phyloP scores from a whole-genome alignment of 345 rosid genomes.

The Noccaea caerulescens region DNA sequence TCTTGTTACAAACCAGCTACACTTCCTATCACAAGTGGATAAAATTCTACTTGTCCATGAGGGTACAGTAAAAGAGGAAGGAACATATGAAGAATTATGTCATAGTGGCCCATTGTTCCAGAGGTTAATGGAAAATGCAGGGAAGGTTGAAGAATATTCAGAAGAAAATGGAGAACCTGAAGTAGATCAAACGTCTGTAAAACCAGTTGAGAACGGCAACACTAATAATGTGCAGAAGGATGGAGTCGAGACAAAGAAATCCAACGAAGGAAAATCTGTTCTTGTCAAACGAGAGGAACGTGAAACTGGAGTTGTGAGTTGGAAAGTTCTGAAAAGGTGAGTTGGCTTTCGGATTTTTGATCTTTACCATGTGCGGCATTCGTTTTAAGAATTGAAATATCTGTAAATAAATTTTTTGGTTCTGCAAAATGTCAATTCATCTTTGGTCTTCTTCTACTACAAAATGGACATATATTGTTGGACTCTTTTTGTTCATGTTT shows the following conservation, averaged over 20 bases:
- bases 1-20: constrained; percentile 99
- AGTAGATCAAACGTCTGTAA: constrained; percentile 51
- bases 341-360: constrained; percentile 4
- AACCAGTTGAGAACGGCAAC: constrained; percentile 62
- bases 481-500: constrained; percentile 4
- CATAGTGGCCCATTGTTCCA: constrained; percentile 72
- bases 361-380: background rate
- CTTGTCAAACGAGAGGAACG: constrained; percentile 97
- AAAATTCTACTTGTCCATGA: constrained; percentile 90
- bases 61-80: constrained; percentile 90
- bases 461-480: constrained; percentile 2
- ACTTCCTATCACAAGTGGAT: constrained; percentile 97
- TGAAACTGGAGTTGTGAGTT: constrained; percentile 92
- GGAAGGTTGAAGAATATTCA: constrained; percentile 91
- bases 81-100: constrained; percentile 89
- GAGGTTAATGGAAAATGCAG: constrained; percentile 98
- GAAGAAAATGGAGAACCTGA: constrained; percentile 72
- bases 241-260: constrained; percentile 47
- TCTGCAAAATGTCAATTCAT: background rate
- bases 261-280: constrained; percentile 76
- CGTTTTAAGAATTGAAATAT: too few relatives aligned
- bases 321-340: constrained; percentile 78
- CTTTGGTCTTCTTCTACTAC: constrained; percentile 10
- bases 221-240: constrained; percentile 50
- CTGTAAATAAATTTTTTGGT: too few relatives aligned